These are phyloP conservation scores for Pisolithus thermaeus DNA, from an alignment of 1,284 basidiomycete species.

Conservation along the genomic window DNA sequence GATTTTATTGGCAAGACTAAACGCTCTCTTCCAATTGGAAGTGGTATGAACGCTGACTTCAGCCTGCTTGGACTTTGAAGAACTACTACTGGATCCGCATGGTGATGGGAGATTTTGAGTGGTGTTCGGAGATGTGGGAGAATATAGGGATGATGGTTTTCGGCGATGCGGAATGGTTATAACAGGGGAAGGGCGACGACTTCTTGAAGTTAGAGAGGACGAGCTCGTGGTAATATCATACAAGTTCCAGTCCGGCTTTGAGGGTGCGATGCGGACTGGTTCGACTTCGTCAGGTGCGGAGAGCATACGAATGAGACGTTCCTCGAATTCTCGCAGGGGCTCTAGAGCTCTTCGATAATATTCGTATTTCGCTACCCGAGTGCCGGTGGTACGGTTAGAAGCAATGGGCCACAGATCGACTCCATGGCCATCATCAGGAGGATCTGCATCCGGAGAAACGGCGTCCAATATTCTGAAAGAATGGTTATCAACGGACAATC, in stretches of 20 bases:
- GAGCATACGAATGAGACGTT: constrained; percentile 56
- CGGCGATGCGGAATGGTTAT: constrained; percentile 41
- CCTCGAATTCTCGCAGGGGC: constrained; percentile 63
- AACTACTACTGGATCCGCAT: constrained; percentile 25
- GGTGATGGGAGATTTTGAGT: constrained; percentile 24
- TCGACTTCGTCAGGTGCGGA: constrained; percentile 57
- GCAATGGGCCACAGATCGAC: constrained; percentile 45
- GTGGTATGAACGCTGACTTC: constrained; percentile 61
- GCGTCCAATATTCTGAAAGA: constrained; percentile 63
- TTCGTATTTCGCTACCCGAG: constrained; percentile 53
- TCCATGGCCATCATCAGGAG: constrained; percentile 47
- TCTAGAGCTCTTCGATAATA: constrained; percentile 53
- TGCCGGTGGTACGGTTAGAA: constrained; percentile 41
- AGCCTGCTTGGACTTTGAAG: constrained; percentile 33
- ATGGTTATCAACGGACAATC: constrained; percentile 3
- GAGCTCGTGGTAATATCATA: constrained; percentile 12
- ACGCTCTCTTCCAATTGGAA: constrained; percentile 68
- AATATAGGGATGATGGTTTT: constrained; percentile 26
- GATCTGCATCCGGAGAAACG: constrained; percentile 57
- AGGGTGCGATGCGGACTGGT: constrained; percentile 38
- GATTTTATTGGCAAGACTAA: constrained; percentile 51
- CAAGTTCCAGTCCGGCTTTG: constrained; percentile 30
- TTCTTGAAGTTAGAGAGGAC: constrained; percentile 16
- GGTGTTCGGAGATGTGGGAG: constrained; percentile 32
- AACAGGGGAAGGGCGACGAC: constrained; percentile 42